phyloP scores from a whole-genome alignment of 2,329 filamentous ascomycete genomes.

The Monosporascus sp. region DNA sequence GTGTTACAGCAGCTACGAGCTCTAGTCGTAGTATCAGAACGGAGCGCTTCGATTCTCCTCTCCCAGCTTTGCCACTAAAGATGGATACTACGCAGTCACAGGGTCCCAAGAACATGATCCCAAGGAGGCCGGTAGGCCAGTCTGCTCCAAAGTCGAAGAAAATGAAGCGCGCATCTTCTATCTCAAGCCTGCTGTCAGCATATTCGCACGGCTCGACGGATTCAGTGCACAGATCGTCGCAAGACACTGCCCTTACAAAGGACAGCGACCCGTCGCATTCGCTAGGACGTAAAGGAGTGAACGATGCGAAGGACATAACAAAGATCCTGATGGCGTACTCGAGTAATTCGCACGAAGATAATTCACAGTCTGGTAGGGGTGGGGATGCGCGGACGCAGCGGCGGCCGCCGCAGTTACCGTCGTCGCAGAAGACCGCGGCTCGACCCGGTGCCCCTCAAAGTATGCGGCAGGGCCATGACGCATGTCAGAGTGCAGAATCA shows the following conservation, averaged over 20 bases:
- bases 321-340: conserved; percentile 18
- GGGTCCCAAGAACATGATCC: conserved; percentile 27
- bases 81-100: conserved; percentile 15
- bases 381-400: conserved; percentile 13
- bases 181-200: conserved; percentile 51
- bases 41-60: conserved; percentile 24
- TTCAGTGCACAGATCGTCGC: conserved; percentile 36
- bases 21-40: conserved; percentile 17
- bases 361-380: conserved; percentile 11
- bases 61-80: conserved; percentile 26
- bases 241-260: conserved; percentile 32
- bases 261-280: conserved; percentile 30
- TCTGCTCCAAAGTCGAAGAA: conserved; percentile 15
- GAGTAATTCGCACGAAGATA: conserved; percentile 20
- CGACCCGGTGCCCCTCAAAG: conserved; percentile 19
- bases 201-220: conserved; percentile 46
- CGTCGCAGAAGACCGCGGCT: conserved; percentile 22
- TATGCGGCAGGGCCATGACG: conserved; percentile 7
- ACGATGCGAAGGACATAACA: conserved; percentile 13
- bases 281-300: conserved; percentile 21
- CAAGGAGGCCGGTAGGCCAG: conserved; percentile 29
- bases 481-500: conserved; percentile 5
- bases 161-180: conserved; percentile 40
- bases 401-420: conserved; percentile 24
- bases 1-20: conserved; percentile 13